Evolutionary conservation across 2,329 filamentous ascomycete species (phyloP), one percentile per base, ranked within the genome.

Genomic region (Teratosphaeriaceae sp.): DNA sequence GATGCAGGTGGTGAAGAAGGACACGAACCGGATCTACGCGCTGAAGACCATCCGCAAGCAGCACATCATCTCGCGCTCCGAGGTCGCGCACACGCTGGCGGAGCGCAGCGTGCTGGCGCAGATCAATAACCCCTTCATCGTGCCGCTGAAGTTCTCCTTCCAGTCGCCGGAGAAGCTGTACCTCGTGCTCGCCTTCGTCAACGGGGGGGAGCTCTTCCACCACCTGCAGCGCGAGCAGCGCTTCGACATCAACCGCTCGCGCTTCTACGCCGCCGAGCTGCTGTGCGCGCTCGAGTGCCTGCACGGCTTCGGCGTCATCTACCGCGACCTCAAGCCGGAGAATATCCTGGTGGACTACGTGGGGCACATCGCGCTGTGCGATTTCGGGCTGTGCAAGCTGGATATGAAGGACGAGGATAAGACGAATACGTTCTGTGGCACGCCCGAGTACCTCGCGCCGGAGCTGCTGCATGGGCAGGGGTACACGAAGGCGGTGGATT

Each of bases 51-150:
- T 98, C 60, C 88, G 90, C 60, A 98, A 98, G 70, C 89, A 90
- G 45, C 90, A 98, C 69, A 98, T 98, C 69, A 98, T 98, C 64
- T 97, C 90, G 24, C 81, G 92, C 47, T 97, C 92, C 37, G 92
- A 98, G 75, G 92, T 98, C 30, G 88, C 89, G 24, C 92, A 98
- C 63, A 98, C 92, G 3, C 77, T 98, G 29, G 92, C 92, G 18
- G 92, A 98, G 69, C 80, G 92, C 62, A 97, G 90, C n/a, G 92
- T 98, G 42, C 80, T 98, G 56, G 88, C 92, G 9, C 92, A 98
- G 75, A 98, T 98, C 73, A 97, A 98, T 80, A 98, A 96, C 58
- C 92, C 92, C 5, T 98, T 98, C 70, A 98, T 98, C 60, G 92
- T 97, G 7, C 92, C 92, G 2, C 79, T 98, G 58, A 98, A 98